Evolutionary conservation across 352 stramenopile species (phyloP).

Genomic region (Thalassiosira mediterranea): DNA sequence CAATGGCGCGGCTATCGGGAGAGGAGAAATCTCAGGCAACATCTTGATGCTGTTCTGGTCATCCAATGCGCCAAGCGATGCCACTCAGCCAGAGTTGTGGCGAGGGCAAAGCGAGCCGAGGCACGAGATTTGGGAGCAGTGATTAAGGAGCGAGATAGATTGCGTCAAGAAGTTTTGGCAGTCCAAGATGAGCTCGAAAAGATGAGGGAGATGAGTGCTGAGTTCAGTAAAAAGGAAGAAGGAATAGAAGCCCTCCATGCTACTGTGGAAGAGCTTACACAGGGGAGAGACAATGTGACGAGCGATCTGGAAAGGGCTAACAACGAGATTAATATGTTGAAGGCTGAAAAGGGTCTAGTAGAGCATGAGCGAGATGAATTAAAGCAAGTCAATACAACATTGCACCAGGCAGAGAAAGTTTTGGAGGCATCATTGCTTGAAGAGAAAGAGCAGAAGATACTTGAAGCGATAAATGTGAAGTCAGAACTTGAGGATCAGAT

Average conservation of each 20-base stretch:
- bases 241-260: not conserved
- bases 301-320: not conserved
- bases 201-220: not conserved
- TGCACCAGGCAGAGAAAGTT: not conserved
- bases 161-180: too few relatives aligned
- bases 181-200: too few relatives aligned
- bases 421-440: not conserved
- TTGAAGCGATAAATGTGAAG: not conserved
- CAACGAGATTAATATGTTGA: slow-evolving; percentile 29
- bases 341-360: not conserved
- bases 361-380: not conserved
- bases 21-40: slow-evolving; percentile 32
- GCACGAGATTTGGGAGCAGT: slow-evolving; percentile 34
- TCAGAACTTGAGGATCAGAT: not conserved
- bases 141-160: slow-evolving; percentile 42
- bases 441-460: not conserved
- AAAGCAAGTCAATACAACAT: not conserved
- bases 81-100: slow-evolving; percentile 9
- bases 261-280: not conserved
- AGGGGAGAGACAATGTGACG: not conserved
- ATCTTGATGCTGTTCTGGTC: slow-evolving; percentile 17
- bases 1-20: slow-evolving; percentile 48
- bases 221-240: not conserved
- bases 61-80: slow-evolving; percentile 45
- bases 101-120: slow-evolving; percentile 26